Evolutionary conservation across 345 rosid species (phyloP), one percentile per base, ranked within the genome.

Genomic region (Fremontodendron californicum): DNA sequence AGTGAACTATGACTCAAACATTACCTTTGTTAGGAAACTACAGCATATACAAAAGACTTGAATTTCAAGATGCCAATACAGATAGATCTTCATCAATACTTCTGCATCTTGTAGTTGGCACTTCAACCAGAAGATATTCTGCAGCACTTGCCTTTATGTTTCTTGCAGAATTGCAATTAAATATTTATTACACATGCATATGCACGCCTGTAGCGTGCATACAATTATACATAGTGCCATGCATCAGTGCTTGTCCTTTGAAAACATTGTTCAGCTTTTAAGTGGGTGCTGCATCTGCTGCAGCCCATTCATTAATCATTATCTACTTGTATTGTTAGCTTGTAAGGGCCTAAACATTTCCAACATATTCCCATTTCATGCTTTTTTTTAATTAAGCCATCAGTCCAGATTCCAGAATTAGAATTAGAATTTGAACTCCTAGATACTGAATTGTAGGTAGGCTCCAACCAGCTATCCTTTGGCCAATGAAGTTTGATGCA

Each of bases 381-480:
- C 52, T 18, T 21, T n/a, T n/a, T n/a, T n/a, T n/a, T n/a, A n/a
- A 19, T 52, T 19, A 12, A 11, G 64, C 37, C 64, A 27, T 27
- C 16, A 58, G 1, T 1, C 18, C 0, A n/a, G n/a, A n/a, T n/a
- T 1, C 18, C 0, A 1, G 2, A 69, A 48, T 48, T 16, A 29
- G 5, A 27, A 16, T 1, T 31, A 12, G 40, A 62, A n/a, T n/a
- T n/a, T n/a, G n/a, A n/a, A 62, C n/a, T n/a, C n/a, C n/a, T n/a
- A n/a, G n/a, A n/a, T n/a, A n/a, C n/a, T n/a, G n/a, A n/a, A n/a
- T n/a, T n/a, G n/a, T 62, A 75, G 37, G 40, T 71, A 19, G 75
- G 67, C 65, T 73, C 88, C 81, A 25, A 90, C 93, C 91, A 35
- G 90, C 90, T 43, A 85, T 80, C 54, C 92, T 92, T 81, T 87